Percentiles rank a stretch among this genome's conserved stretches.
Conservation (phyloP, 495 filamentous ascomycete genomes). For the Apodospora peruviana region DNA sequence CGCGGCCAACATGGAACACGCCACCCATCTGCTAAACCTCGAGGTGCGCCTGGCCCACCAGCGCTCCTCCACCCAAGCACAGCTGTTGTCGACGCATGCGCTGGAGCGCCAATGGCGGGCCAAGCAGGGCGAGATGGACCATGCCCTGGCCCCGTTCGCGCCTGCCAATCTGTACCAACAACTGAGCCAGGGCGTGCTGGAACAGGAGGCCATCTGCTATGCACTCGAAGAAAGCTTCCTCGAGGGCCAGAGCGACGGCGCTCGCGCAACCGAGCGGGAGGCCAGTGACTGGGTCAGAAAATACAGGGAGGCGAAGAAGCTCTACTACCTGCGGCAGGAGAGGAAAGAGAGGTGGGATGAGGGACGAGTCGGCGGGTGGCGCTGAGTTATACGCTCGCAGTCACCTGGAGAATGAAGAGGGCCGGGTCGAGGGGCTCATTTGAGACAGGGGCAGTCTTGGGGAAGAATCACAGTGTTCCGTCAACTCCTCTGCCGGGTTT, state of each 20-base stretch:
- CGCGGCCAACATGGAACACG: slow-evolving; percentile 59
- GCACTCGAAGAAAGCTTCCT: slow-evolving; percentile 89
- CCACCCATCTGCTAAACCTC: slow-evolving; percentile 51
- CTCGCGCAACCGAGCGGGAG: slow-evolving; percentile 65
- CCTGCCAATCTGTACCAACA: slow-evolving; percentile 78
- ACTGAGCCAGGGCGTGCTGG: slow-evolving; percentile 64
- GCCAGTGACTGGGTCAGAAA: slow-evolving; percentile 75
- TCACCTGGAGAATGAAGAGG: background rate
- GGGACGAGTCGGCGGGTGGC: slow-evolving; percentile 87
- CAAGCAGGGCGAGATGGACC: slow-evolving; percentile 84
- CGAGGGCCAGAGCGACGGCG: slow-evolving; percentile 38
- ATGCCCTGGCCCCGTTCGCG: slow-evolving; percentile 74
- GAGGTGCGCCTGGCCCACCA: slow-evolving; percentile 57
- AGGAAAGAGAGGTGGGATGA: slow-evolving; percentile 91
- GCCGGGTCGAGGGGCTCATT: too few relatives aligned
- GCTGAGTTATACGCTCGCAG: slow-evolving; percentile 53
- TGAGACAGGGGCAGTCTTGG: too few relatives aligned
- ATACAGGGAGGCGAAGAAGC: slow-evolving; percentile 68
- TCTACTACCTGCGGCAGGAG: slow-evolving; percentile 70
- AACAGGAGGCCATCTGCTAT: slow-evolving; percentile 76
- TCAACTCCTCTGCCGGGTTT: too few relatives aligned
- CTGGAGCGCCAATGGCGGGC: slow-evolving; percentile 86
- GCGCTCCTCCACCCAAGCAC: slow-evolving; percentile 65
- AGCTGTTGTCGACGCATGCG: slow-evolving; percentile 74
- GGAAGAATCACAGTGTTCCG: too few relatives aligned